These are phyloP conservation scores for Phytopythium ostracodes DNA, from an alignment of 352 stramenopile species.

Conservation along the genomic window DNA sequence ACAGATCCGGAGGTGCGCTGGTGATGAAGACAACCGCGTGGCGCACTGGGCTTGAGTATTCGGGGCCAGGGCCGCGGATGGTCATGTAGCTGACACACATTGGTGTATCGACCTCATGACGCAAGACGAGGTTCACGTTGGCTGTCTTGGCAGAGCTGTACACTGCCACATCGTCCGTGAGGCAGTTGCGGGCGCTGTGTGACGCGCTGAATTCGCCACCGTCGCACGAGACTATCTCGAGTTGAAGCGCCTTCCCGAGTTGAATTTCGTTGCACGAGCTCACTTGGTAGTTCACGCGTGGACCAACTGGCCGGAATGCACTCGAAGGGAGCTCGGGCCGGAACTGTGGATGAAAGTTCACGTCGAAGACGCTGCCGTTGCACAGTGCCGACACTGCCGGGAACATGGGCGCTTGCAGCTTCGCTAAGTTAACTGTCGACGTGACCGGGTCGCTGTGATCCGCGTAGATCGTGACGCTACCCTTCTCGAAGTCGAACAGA, in stretches of 20 bases:
- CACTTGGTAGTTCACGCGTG: constrained; percentile 36
- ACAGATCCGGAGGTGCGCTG: constrained; percentile 51
- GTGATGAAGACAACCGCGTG: constrained; percentile 68
- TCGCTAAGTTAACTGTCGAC: constrained; percentile 24
- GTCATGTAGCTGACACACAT: constrained; percentile 77
- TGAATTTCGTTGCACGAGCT: constrained; percentile 59
- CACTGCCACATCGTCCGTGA: constrained; percentile 75
- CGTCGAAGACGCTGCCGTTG: constrained; percentile 60
- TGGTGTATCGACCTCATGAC: constrained; percentile 73
- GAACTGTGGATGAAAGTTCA: constrained; percentile 61
- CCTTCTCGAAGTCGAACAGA: constrained; percentile 75
- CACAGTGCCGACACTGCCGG: constrained; percentile 63
- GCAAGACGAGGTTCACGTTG: constrained; percentile 80
- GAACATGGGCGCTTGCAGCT: constrained; percentile 34
- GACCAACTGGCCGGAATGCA: constrained; percentile 29
- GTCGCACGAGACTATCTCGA: constrained; percentile 66
- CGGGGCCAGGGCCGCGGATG: constrained; percentile 64
- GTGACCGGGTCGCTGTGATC: constrained; percentile 38
- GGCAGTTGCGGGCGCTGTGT: constrained; percentile 56
- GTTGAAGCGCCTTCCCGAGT: constrained; percentile 62
- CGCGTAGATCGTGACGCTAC: constrained; percentile 48
- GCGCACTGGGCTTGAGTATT: constrained; percentile 74
- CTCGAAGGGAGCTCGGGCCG: constrained; percentile 47
- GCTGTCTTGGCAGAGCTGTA: constrained; percentile 71
- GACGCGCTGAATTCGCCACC: constrained; percentile 80